These are phyloP conservation scores for Diplodia sapinea DNA, from an alignment of 2,329 filamentous ascomycete genomes.

Conservation along the genomic window DNA sequence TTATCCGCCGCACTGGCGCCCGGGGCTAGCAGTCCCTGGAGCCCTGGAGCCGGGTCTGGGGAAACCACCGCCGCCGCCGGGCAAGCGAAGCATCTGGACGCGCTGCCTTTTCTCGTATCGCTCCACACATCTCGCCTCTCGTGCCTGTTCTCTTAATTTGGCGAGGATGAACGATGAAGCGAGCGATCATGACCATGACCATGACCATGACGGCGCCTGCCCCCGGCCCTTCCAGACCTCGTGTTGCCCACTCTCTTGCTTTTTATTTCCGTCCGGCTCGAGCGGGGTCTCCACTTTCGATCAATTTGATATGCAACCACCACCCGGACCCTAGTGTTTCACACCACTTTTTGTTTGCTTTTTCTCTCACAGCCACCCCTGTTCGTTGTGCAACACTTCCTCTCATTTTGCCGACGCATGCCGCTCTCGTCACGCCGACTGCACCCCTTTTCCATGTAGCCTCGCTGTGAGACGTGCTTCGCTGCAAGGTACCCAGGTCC, in stretches of 20 bases:
- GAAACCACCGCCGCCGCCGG: slow-evolving; percentile 4
- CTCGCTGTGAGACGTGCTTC: slow-evolving; percentile 1
- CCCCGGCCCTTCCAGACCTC: slow-evolving; percentile 12
- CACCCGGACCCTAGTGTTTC: slow-evolving; percentile 2
- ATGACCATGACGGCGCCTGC: too few relatives aligned
- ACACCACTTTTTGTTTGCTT: slow-evolving; percentile 15
- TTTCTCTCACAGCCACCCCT: neutral
- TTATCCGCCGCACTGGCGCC: slow-evolving; percentile 28
- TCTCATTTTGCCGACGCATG: neutral
- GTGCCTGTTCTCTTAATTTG: neutral
- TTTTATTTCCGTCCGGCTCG: neutral
- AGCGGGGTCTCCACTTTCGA: neutral
- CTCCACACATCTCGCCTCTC: slow-evolving; percentile 3
- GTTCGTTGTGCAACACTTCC: neutral
- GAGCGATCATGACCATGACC: too few relatives aligned
- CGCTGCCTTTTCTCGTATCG: slow-evolving; percentile 11
- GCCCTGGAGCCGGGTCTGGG: slow-evolving; percentile 19
- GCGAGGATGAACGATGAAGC: neutral
- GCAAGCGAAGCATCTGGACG: neutral
- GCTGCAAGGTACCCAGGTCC: slow-evolving; percentile 17
- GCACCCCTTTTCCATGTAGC: neutral
- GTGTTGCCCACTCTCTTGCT: neutral
- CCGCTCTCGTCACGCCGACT: slow-evolving; percentile 10
- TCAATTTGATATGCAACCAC: neutral
- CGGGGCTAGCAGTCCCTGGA: neutral